Percentiles rank a stretch among this genome's conserved stretches.
Evolutionary conservation across 2,329 filamentous ascomycete species (phyloP).

Genomic region (Colletotrichum agaves): DNA sequence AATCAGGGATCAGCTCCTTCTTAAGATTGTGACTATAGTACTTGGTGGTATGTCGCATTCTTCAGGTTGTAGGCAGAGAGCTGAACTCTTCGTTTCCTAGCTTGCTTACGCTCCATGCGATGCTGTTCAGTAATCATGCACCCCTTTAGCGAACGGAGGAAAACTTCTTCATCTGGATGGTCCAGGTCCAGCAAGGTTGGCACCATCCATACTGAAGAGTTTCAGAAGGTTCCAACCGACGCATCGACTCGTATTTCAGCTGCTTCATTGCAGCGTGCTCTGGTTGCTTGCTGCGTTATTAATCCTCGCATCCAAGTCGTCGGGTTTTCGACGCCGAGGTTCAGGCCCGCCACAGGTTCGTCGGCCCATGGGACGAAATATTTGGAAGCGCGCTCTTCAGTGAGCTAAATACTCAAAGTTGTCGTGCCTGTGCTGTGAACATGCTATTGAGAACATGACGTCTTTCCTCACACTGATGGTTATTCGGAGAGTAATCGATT

Average conservation of each 20-base stretch:
- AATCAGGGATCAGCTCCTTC: not conserved
- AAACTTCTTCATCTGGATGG: not conserved
- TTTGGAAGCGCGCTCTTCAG: not conserved
- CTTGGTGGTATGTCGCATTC: not conserved
- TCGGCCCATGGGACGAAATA: not conserved
- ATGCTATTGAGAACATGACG: no score
- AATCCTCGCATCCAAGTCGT: not conserved
- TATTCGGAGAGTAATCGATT: not conserved
- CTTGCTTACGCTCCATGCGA: slow-evolving; percentile 1
- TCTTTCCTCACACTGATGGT: no score
- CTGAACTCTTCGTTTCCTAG: slow-evolving; percentile 1
- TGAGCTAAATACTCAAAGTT: not conserved
- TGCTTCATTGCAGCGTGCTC: no score
- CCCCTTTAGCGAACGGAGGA: not conserved
- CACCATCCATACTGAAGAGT: not conserved
- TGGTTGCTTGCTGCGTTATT: not conserved
- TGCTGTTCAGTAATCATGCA: slow-evolving; percentile 25
- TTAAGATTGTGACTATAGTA: not conserved
- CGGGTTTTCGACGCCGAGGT: not conserved
- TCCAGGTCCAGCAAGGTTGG: no score
- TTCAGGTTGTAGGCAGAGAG: not conserved
- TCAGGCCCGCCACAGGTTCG: no score
- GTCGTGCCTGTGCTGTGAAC: not conserved
- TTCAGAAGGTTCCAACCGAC: not conserved
- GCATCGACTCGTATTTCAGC: not conserved